Conservation (phyloP, 163 green algal genomes). For the Smithsoniella earleae region DNA sequence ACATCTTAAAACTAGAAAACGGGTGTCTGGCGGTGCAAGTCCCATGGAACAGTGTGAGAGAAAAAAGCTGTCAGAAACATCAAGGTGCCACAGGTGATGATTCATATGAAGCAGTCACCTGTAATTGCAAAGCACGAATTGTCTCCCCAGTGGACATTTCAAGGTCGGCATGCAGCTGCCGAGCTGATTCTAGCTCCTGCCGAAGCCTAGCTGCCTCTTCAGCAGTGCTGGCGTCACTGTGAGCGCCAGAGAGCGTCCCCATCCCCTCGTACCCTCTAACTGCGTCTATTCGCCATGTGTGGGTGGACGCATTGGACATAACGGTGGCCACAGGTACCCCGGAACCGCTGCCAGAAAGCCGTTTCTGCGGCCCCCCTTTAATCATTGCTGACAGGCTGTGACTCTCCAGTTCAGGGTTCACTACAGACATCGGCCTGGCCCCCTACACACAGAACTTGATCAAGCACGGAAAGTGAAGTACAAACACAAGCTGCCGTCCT, state of each 20-base stretch:
- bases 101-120: not conserved
- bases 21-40: too few relatives aligned
- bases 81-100: too few relatives aligned
- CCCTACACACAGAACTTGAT: not conserved
- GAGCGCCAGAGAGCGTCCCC: not conserved
- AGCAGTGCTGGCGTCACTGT: not conserved
- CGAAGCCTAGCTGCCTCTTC: not conserved
- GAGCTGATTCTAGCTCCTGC: not conserved
- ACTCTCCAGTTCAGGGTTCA: not conserved
- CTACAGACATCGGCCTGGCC: not conserved
- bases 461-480: not conserved
- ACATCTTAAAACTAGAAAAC: too few relatives aligned
- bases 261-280: not conserved
- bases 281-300: constrained; percentile 17
- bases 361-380: not conserved
- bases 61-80: too few relatives aligned
- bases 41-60: too few relatives aligned
- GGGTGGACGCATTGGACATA: not conserved
- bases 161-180: constrained; percentile 14
- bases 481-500: not conserved
- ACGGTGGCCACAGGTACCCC: not conserved
- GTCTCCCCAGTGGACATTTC: constrained; percentile 18
- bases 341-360: not conserved
- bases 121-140: constrained; percentile 31
- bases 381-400: not conserved